Base-by-base conservation (phyloP, 139 green algal genomes). In the Bryopsis sp. region DNA sequence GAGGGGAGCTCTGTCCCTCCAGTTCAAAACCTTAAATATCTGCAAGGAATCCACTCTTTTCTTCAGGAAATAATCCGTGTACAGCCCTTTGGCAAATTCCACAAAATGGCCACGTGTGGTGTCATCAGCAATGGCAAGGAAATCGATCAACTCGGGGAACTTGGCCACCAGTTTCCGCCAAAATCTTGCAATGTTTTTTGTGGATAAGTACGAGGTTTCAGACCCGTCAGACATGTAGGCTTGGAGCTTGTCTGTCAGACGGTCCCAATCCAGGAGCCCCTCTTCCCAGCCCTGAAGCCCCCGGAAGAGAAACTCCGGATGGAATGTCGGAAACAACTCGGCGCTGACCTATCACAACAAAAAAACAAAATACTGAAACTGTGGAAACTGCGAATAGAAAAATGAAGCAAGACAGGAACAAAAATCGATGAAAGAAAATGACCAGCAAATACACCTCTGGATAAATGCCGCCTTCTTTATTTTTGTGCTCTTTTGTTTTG, bases 111-210 rank as follows among this genome's bases (percentile, higher is more conserved):
- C 34, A 47, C 59, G 29, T 19, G 59, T 67, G 28, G 39, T 31
- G 7, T 67, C 59, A 67, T 67, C 59, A 26, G 31, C 59, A 11
- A 67, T 31, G 28, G 59, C 34, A 26, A 67, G 31, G 19, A 47
- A 67, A 24, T 67, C 59, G 11, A 67, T 31, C 7, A 67, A 7
- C 59, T 67, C 59, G 43, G 59, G 59, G 31, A 67, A 67, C 59
- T 19, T 54, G 15, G 11, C 43, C 43, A 54, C 43, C 43, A 54
- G 43, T 19, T 54, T 54, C 15, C 43, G 43, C 43, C 43, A 54
- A 19, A 54, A 54, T 54, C 19, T 54, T 11, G 43, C 43, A 11
- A 54, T 19, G 19, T 11, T 11, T 54, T 54, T 54, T 19, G 19
- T 11, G 19, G 15, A 26, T 19, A 54, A 54, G 43, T 54, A 54